A percentile compares a stretch with the other conserved stretches of the same genome.
Conservation (phyloP, 192 early-diverging fungal species). For the Hyaloraphidium curvatum region DNA sequence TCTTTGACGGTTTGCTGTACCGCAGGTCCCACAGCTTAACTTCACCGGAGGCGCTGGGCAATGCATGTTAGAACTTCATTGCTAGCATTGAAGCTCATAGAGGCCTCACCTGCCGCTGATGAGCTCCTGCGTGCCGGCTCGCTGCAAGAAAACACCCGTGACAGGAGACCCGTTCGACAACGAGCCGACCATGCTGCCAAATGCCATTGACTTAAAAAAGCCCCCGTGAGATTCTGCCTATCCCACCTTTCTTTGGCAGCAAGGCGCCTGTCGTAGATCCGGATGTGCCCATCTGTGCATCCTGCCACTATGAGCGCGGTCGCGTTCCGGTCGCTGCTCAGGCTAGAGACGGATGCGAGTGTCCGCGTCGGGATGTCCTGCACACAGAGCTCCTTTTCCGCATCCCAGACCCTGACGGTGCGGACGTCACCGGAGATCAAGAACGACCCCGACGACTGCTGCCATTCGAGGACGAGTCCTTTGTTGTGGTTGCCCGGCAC, state of each 20-base stretch:
- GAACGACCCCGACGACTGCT: conserved; percentile 45
- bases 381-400: conserved; percentile 46
- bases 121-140: conserved; percentile 23
- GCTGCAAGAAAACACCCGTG: conserved; percentile 9
- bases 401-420: conserved; percentile 61
- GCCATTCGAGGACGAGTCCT: conserved; percentile 57
- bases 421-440: conserved; percentile 45
- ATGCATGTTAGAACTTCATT: no score
- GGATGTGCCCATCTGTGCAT: conserved; percentile 50
- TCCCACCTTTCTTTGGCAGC: conserved; percentile 29
- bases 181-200: background rate
- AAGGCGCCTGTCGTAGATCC: conserved; percentile 46
- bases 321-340: conserved; percentile 38
- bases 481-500: conserved; percentile 29
- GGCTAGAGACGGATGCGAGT: conserved; percentile 31
- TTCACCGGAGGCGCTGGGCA: conserved; percentile 28
- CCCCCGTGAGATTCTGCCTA: background rate
- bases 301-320: conserved; percentile 50
- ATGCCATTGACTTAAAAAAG: background rate
- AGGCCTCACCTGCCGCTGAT: conserved; percentile 38
- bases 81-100: conserved; percentile 12
- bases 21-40: conserved; percentile 44
- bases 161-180: background rate
- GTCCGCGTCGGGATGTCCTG: conserved; percentile 39
- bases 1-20: conserved; percentile 16